phyloP scores from a whole-genome alignment of 2,329 filamentous ascomycete genomes.

The Penicillium sp. region DNA sequence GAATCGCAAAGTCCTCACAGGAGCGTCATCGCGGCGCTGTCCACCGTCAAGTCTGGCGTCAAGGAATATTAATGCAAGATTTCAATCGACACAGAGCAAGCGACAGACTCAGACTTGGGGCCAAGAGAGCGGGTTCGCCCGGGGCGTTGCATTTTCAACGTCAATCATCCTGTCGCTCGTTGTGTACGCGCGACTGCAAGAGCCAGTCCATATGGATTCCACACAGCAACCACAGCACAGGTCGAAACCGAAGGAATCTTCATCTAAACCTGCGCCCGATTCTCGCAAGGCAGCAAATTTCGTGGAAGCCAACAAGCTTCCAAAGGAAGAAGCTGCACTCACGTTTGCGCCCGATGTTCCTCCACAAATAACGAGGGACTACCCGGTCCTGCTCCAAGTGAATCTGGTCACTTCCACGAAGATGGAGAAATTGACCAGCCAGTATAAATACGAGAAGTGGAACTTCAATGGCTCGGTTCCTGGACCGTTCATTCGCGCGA shows the following conservation, averaged over 20 bases:
- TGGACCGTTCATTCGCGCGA: background rate
- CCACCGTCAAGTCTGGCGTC: background rate
- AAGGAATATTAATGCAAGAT: background rate
- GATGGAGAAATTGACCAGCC: background rate
- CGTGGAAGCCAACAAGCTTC: background rate
- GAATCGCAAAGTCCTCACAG: background rate
- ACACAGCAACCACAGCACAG: background rate
- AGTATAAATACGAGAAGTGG: background rate
- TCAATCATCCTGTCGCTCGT: background rate
- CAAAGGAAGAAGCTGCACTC: background rate
- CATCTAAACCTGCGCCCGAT: background rate
- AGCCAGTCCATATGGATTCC: background rate
- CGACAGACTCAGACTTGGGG: background rate
- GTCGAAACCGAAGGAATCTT: background rate
- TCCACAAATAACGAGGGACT: background rate
- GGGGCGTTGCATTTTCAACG: background rate
- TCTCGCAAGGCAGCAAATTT: background rate
- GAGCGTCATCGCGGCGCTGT: too few species aligned
- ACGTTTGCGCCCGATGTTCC: background rate
- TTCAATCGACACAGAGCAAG: background rate
- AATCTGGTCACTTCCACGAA: background rate
- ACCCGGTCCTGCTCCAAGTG: background rate
- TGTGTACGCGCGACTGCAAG: background rate
- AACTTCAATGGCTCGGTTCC: background rate
- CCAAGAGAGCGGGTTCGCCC: background rate